Percentiles rank a stretch among this genome's conserved stretches.
Evolutionary conservation across 305 asterid genomes (phyloP).

Genomic region (Fraxinus nigra): DNA sequence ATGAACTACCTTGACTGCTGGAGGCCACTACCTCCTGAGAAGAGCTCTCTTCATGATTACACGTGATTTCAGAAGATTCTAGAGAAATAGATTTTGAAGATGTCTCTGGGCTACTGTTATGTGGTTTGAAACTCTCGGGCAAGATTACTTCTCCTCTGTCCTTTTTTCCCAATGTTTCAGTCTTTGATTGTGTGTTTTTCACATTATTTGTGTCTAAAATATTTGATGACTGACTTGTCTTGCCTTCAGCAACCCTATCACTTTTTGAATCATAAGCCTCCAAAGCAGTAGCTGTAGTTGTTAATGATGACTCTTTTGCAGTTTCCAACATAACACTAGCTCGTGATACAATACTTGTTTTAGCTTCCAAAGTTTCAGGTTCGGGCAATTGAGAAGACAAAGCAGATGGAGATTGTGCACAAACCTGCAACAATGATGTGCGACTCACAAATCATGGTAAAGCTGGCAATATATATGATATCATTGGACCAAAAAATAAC

Average conservation of each 20-base stretch:
- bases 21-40: slow-evolving; percentile 30
- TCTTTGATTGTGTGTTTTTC: slow-evolving; percentile 24
- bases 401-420: slow-evolving; percentile 19
- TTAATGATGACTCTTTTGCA: slow-evolving; percentile 27
- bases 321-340: slow-evolving; percentile 30
- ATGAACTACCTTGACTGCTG: slow-evolving; percentile 12
- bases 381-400: slow-evolving; percentile 32
- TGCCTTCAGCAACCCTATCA: slow-evolving; percentile 21
- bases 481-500: slow-evolving; percentile 6
- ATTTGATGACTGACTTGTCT: slow-evolving; percentile 18
- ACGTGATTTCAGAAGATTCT: slow-evolving; percentile 26
- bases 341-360: slow-evolving; percentile 25
- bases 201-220: slow-evolving; percentile 19
- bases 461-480: not conserved
- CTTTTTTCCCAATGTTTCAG: slow-evolving; percentile 21
- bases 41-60: slow-evolving; percentile 29
- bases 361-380: slow-evolving; percentile 30
- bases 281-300: slow-evolving; percentile 26
- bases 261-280: slow-evolving; percentile 26
- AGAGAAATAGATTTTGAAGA: slow-evolving; percentile 19
- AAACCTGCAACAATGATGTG: slow-evolving; percentile 34
- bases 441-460: slow-evolving; percentile 16
- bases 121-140: slow-evolving; percentile 24
- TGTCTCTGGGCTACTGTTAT: slow-evolving; percentile 19
- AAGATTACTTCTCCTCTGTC: slow-evolving; percentile 31